Evolutionary conservation across 768 basidiomycete species (phyloP).

Genomic region (Tricholoma hemisulphureum): DNA sequence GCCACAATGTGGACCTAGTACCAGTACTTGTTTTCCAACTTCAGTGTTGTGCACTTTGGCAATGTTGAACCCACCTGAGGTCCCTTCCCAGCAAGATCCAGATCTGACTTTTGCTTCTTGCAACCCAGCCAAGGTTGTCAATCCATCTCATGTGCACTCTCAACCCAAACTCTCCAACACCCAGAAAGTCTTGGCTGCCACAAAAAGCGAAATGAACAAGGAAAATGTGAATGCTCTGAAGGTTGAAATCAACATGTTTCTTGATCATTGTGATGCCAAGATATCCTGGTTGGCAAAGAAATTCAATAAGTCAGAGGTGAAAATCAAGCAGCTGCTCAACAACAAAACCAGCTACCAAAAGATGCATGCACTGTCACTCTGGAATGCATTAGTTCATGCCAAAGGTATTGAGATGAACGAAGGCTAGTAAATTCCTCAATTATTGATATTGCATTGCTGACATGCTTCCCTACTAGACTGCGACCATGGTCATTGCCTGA

Average conservation of each 20-base stretch:
- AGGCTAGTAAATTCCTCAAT: background rate
- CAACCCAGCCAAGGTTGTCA: background rate
- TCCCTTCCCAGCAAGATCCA: background rate
- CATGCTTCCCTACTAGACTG: background rate
- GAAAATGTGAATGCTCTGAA: background rate
- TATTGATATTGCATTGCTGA: background rate
- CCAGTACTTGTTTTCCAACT: background rate
- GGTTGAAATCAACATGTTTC: background rate
- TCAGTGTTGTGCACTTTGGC: background rate
- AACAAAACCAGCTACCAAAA: background rate
- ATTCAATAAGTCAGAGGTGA: background rate
- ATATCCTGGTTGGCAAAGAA: background rate
- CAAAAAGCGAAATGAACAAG: background rate
- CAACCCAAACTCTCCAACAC: background rate
- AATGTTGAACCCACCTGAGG: background rate
- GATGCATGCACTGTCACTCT: background rate
- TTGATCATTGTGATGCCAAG: background rate
- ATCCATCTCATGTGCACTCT: background rate
- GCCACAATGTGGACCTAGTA: background rate
- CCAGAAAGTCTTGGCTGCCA: background rate
- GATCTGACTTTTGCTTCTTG: background rate
- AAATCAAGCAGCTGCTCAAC: constrained; percentile 2
- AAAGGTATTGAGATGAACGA: background rate
- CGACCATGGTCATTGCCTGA: background rate
- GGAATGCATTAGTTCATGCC: constrained; percentile 2